Conservation (phyloP, 2,329 filamentous ascomycete genomes). For the Moelleriella libera region DNA sequence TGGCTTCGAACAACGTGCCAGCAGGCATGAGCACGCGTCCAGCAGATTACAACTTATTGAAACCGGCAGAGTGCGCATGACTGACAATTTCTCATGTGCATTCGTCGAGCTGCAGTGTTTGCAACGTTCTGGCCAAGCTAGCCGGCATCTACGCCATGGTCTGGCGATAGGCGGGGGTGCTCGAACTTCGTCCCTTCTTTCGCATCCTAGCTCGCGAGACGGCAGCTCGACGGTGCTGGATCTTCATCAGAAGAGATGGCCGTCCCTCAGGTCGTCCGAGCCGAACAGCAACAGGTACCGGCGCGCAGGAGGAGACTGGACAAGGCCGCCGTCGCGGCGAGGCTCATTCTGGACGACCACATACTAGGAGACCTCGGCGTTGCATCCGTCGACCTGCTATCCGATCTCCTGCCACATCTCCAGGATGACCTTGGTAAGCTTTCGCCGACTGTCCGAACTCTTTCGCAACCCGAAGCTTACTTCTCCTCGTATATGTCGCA, state of each 20-base stretch:
- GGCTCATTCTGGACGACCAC: conserved; percentile 72
- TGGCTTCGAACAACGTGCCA: too few species aligned
- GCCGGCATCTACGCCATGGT: background rate
- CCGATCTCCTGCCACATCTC: conserved; percentile 60
- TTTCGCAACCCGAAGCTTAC: background rate
- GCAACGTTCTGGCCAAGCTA: too few species aligned
- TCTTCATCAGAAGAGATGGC: background rate
- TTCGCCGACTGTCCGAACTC: conserved; percentile 14
- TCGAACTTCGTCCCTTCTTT: background rate
- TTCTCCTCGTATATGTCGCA: conserved; percentile 5
- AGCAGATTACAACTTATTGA: too few species aligned
- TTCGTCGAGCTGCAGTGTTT: too few species aligned
- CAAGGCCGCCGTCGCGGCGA: conserved; percentile 64
- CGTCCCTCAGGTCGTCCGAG: background rate
- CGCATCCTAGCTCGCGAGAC: background rate
- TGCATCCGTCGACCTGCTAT: conserved; percentile 73
- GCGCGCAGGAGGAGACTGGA: conserved; percentile 45
- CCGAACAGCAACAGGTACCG: conserved; percentile 13
- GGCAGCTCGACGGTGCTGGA: background rate
- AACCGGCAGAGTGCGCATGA: too few species aligned
- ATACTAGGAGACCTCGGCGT: conserved; percentile 76
- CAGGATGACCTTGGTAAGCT: conserved; percentile 23
- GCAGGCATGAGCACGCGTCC: too few species aligned
- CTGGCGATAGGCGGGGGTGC: background rate
- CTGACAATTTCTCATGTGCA: too few species aligned